Evolutionary conservation across 73 alveolate species (phyloP), one percentile per base, ranked within the genome.

Genomic region (Paramecium tetraurelia): DNA sequence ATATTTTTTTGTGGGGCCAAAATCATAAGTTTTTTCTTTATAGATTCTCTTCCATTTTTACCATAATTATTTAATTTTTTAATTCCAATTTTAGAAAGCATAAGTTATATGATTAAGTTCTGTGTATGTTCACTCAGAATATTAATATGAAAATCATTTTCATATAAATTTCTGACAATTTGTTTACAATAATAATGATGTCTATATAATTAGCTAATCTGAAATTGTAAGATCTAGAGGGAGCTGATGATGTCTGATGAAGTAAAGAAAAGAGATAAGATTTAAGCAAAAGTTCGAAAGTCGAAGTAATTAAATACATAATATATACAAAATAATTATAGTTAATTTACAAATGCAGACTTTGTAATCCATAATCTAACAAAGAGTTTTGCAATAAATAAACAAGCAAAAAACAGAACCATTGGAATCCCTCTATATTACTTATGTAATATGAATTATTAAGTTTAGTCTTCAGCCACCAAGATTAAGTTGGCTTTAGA

Each of bases 351-450:
- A 12, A 31, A 63, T 63, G 84, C 20, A 63, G 3, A 63, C 84
- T 63, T 63, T 63, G 27, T 41, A 63, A 63, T 63, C 84, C 12
- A 63, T 63, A 11, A 63, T 63, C 46, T 63, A 63, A 18, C 21
- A 63, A 63, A 31, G 11, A 16, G 84, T 63, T 27, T 63, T 63
- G 84, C 41, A 63, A 27, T 63, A 63, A 33, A 63, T 63, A 27
- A 63, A 63, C n/a, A 63, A 63, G 46, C 46, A 63, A 63, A 63
- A 63, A 63, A 6, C 27, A 63, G 84, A 63, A 63, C 84, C 84
- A 0, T 63, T 63, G 35, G 84, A 63, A 27, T 63, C 84, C 41
- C 1, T 63, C 10, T 63, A 63, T 27, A 63, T 63, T 63, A 63
- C 84, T 63, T 63, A 63, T 33, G 84, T 63, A 63, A 63, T 11